Conservation (phyloP, 1,284 basidiomycete genomes). For the Apiotrichum porosum region DNA sequence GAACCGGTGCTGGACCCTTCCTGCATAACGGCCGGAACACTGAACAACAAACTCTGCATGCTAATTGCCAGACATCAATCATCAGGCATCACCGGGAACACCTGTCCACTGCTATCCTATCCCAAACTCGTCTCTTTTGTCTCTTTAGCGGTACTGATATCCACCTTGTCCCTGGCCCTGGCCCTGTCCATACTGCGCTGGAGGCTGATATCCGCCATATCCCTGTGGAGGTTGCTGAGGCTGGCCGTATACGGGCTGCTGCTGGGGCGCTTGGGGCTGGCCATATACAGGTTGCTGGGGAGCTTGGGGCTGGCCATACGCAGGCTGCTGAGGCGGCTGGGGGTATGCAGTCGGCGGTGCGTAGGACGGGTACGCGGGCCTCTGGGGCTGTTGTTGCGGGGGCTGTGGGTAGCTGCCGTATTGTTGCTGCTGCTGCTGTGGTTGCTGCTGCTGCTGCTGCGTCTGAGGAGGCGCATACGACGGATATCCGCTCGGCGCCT, state of each 20-base stretch:
- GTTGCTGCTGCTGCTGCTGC: not conserved
- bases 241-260: not conserved
- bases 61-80: too few species aligned
- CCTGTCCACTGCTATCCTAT: too few species aligned
- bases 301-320: not conserved
- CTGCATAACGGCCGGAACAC: too few species aligned
- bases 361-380: constrained; percentile 3
- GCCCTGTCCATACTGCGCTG: constrained; percentile 1
- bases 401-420: too few species aligned
- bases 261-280: not conserved
- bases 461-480: constrained; percentile 1
- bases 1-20: too few species aligned
- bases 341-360: constrained; percentile 7
- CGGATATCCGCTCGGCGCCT: constrained; percentile 5
- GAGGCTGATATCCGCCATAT: constrained; percentile 15
- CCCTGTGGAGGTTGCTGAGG: constrained; percentile 8
- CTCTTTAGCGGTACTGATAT: constrained; percentile 4
- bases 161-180: constrained; percentile 9
- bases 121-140: too few species aligned
- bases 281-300: not conserved
- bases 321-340: constrained; percentile 4
- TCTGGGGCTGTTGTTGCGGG: not conserved
- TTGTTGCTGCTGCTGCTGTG: not conserved
- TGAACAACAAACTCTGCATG: too few species aligned
- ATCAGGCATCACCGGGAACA: too few species aligned